Conservation (phyloP, 768 basidiomycete species). For the Psilocybe azurescens region DNA sequence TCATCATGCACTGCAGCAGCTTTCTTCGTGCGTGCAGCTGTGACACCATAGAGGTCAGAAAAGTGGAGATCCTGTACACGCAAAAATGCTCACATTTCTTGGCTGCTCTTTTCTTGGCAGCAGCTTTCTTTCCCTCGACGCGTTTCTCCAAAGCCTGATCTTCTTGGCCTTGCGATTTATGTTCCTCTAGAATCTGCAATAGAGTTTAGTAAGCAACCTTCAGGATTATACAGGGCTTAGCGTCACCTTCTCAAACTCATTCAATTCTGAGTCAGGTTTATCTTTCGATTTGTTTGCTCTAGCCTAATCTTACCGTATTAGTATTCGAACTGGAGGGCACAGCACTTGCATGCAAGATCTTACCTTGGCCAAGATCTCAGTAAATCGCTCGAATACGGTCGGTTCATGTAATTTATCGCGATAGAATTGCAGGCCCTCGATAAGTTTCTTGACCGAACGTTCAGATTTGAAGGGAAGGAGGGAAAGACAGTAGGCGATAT, state of each 20-base stretch:
- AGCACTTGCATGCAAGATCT: slow-evolving; percentile 3
- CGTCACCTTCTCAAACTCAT: slow-evolving; percentile 89
- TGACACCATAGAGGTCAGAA: not conserved
- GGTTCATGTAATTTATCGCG: slow-evolving; percentile 95
- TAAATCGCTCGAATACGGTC: slow-evolving; percentile 79
- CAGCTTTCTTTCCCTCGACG: slow-evolving; percentile 83
- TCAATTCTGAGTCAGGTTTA: slow-evolving; percentile 91
- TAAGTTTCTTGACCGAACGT: slow-evolving; percentile 93
- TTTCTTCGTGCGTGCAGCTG: slow-evolving; percentile 27
- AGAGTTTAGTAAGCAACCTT: not conserved
- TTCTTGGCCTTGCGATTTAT: slow-evolving; percentile 85
- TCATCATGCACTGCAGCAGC: slow-evolving; percentile 22
- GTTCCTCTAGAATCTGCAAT: slow-evolving; percentile 80
- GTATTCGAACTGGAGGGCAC: no score
- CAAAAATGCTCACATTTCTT: slow-evolving; percentile 38
- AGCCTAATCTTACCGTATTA: slow-evolving; percentile 50
- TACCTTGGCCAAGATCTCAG: slow-evolving; percentile 91
- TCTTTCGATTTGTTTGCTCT: slow-evolving; percentile 90
- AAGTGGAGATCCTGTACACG: not conserved
- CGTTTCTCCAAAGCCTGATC: slow-evolving; percentile 90
- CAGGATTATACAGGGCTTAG: no score
- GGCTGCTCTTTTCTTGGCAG: slow-evolving; percentile 72
- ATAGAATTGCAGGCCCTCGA: slow-evolving; percentile 91
- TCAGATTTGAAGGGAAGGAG: slow-evolving; percentile 97
- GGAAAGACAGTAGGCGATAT: slow-evolving; percentile 95